Base-by-base conservation (phyloP, 202 grass and related monocot species). In the Cymbopogon flexuosus region DNA sequence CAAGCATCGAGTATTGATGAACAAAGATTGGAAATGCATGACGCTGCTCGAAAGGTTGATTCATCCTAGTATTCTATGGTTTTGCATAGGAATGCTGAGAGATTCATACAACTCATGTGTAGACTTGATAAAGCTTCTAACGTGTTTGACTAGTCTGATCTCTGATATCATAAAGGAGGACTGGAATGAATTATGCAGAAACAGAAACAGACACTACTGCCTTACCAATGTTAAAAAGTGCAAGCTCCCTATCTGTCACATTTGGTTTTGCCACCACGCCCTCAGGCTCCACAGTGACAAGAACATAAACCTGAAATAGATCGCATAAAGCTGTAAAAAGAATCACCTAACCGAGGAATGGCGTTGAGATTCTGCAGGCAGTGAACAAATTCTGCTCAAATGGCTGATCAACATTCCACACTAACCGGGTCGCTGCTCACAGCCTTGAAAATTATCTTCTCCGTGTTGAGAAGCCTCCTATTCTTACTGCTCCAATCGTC, bases 371-470 rank as follows among this genome's bases (percentile, higher is more conserved):
- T 41, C 8, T n/a, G 60, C 46, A 45, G 29, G 10, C 3, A 84
- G 62, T 5, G 62, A 72, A 31, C 39, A 56, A 72, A 30, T 70
- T 16, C 5, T 67, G 72, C 31, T 47, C 39, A 58, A 2, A 2
- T 4, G 43, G 24, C 8, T 1, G 61, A 75, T 24, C 24, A 73
- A 8, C 6, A 46, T 58, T 42, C 21, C 42, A 65, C 7, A 67
- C 87, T 70, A 34, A 93, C 92, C 73, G 79, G 82, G 21, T 79
- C n/a, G 27, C 35, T 79, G 82, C 62, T 78, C 22, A 89, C 85
- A 42, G 92, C 84, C 75, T 91, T 81, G 80, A 99, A 99, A 62
- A 96, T 90, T 15, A 99, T 84, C 80, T 99, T 99, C 69, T 99
- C 92, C 16, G 90, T 93, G 81, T 99, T 91, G 39, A 99, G 90